phyloP scores from a whole-genome alignment of 495 filamentous ascomycete species.

The Penicillium paradoxum region DNA sequence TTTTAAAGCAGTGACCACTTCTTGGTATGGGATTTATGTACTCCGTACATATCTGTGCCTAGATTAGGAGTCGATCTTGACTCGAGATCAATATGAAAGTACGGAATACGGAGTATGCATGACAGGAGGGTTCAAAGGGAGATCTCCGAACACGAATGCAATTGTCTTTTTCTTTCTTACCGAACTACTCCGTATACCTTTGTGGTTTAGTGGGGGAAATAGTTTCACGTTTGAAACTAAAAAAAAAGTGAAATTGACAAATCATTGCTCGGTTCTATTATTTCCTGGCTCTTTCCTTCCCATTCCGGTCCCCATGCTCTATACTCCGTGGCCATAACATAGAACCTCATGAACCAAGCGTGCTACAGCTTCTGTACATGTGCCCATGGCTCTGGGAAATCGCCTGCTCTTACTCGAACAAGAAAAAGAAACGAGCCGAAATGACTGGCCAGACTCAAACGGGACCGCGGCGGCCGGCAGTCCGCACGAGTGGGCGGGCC shows the following conservation, averaged over 20 bases:
- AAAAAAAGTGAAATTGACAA: neutral
- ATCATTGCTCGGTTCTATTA: neutral
- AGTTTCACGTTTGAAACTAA: neutral
- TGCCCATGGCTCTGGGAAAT: no score
- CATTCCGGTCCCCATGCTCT: neutral
- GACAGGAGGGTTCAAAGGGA: neutral
- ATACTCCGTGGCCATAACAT: no score
- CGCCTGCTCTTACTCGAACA: no score
- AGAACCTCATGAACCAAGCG: no score
- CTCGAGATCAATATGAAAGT: neutral
- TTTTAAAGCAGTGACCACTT: neutral
- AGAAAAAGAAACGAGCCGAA: no score
- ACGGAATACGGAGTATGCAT: neutral
- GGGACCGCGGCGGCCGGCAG: neutral
- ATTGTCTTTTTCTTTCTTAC: conserved; percentile 2
- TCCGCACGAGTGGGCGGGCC: conserved; percentile 3
- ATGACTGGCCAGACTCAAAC: neutral
- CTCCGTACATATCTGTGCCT: neutral
- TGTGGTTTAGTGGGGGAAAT: neutral
- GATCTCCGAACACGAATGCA: neutral
- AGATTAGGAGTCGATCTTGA: neutral
- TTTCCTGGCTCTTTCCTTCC: neutral
- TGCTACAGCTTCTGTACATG: no score
- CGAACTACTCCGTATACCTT: neutral
- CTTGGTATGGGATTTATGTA: neutral